Evolutionary conservation across 225 moss, liverwort and hornwort species (phyloP), one percentile per base, ranked within the genome.

Genomic region (Antitrichia curtipendula): DNA sequence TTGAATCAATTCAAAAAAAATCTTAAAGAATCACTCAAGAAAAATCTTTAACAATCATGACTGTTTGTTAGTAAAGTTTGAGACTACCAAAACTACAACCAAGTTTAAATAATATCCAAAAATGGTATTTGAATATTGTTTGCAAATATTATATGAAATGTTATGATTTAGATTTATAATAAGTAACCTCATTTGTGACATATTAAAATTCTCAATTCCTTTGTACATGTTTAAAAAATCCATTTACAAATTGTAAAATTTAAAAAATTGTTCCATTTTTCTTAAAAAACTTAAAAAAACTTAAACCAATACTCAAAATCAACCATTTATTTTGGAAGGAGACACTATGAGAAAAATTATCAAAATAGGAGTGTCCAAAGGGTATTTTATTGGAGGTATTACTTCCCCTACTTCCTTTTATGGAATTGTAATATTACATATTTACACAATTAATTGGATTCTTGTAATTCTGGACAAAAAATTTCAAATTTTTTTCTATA

Each of bases 401-500:
- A 72, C 18, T 73, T 45, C 10, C 7, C 9, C 25, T 47, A 0
- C 11, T 73, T 47, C 11, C 1, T 19, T 49, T 21, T 4, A 32
- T 50, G 0, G 47, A 29, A 17, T 0, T 2, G 0, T 18, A 49
- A 7, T 31, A 16, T 18, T 73, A 29, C 7, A 47, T 19, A 47
- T 4, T 74, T 31, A 31, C 3, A 12, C 12, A 32, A 32, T 21
- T 13, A 50, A 12, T 47, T 49, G 3, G 20, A 1, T 8, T 4
- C 74, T 29, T 20, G 32, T 50, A 0, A 29, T 49, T 29, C 2
- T 40, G 2, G 13, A 4, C 9, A 63, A 40, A 40, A 40, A 38
- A 25, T 4, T 13, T 12, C 0, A 2, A n/a, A n/a, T n/a, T n/a
- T 21, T 7, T 8, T 24, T 13, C 0, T 7, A 1, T 13, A 13